These are phyloP conservation scores for Fusarium pininemorale DNA, from an alignment of 2,329 filamentous ascomycete species.

Conservation along the genomic window DNA sequence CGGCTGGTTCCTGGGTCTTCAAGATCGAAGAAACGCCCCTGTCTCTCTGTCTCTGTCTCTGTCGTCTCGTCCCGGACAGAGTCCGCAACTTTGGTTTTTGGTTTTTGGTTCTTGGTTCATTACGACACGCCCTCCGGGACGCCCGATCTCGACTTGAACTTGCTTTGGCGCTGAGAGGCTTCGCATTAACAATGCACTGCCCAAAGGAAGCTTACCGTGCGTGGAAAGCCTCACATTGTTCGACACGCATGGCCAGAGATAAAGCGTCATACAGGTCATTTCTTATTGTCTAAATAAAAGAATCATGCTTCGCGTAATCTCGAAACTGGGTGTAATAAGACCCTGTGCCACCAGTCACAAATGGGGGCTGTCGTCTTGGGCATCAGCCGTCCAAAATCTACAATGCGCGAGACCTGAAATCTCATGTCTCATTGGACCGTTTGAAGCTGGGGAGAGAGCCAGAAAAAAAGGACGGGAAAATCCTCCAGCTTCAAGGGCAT, in stretches of 20 bases:
- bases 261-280: not conserved
- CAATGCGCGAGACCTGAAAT: conserved; percentile 1
- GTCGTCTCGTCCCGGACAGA: conserved; percentile 24
- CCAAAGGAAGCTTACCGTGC: conserved; percentile 1
- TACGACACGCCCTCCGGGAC: conserved; percentile 6
- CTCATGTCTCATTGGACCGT: conserved; percentile 6
- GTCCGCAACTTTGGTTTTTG: conserved; percentile 12
- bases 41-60: not conserved
- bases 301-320: not conserved
- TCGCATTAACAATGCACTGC: conserved; percentile 2
- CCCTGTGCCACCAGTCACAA: not conserved
- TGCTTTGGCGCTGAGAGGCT: conserved; percentile 1
- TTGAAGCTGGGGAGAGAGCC: conserved; percentile 7
- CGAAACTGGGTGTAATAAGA: not conserved
- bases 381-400: conserved; percentile 6
- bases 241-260: not conserved
- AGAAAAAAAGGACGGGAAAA: conserved; percentile 11
- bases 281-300: not conserved
- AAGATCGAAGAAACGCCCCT: conserved; percentile 18
- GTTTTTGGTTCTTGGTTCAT: not conserved
- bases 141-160: not conserved
- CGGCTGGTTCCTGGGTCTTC: conserved; percentile 34
- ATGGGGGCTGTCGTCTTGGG: conserved; percentile 16
- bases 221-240: conserved; percentile 6
- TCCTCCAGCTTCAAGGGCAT: not conserved